Base-by-base conservation (phyloP, 2,329 filamentous ascomycete genomes). In the Xylaria sp. region DNA sequence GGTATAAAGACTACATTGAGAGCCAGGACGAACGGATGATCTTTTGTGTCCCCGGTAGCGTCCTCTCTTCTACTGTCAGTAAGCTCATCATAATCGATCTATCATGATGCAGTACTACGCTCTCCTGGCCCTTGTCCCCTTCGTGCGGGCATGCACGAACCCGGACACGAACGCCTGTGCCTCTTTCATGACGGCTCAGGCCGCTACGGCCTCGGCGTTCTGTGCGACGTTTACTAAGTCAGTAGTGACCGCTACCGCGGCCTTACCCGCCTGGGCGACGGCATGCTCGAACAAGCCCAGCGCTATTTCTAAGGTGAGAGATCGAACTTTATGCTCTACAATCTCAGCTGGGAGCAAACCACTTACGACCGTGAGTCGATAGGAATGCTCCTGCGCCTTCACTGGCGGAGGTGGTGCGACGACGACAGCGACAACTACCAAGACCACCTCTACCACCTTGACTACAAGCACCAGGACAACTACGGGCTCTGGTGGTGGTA, bases 141-240 rank as follows among this genome's bases (percentile, higher is more conserved):
- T 66, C 48, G 75, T 71, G 20, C 60, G 76, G 48, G 76, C 74
- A 41, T 79, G 78, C 70, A 71, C 76, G 43, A 78, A 79, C 60
- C 69, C 71, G 4, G 65, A 73, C 57, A 68, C 67, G 13, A 76
- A 79, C 63, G n/a, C 69, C 0, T 79, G 78, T 52, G 77, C 77
- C 30, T 77, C 75, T n/a, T 79, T 75, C 62, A 78, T 79, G 69
- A 75, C 76, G 32, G 74, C 73, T 18, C 73, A 78, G 46, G 41
- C 66, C 5, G 77, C 76, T 32, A 76, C 75, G 1, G 78, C 77
- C 3, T 79, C 77, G 0, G 56, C 77, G 13, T 79, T 79, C 68
- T 79, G 78, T 57, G 76, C 75, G 15, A 78, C 78, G 6, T 79
- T 78, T 66, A 79, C 78, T 10, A 69, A 72, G 66, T 70, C 68